Evolutionary conservation across 495 filamentous ascomycete genomes (phyloP), one percentile per base, ranked within the genome.

Genomic region (Lasiosphaeria hispida): DNA sequence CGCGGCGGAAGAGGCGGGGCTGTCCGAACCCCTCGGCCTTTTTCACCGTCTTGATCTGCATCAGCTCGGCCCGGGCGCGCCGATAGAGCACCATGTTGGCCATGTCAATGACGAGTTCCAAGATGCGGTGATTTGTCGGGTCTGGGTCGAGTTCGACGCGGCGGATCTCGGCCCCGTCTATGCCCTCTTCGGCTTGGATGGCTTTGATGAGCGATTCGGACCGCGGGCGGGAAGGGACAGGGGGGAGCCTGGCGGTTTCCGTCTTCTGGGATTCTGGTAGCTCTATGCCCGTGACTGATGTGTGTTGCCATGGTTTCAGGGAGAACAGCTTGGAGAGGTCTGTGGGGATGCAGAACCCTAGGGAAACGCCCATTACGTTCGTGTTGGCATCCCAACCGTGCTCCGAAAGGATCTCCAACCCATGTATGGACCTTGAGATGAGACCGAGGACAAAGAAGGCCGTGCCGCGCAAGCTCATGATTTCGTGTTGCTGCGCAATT

Each of bases 371-470:
- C 61, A 89, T 83, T 15, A 84, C 81, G 63, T 92, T 91, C 10
- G 91, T 86, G 55, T 91, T 92, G 39, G 91, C 89, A 68, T 96
- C 91, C 94, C 95, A 98, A 15, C 92, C 92, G 66, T 86, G 75
- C 59, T 92, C 87, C 17, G 85, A 83, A 17, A 98, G 75, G 44
- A 96, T 96, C 71, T 92, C 89, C 34, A 96, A 83, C 2, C 94
- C 94, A 68, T 97, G 94, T 36, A 90, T 83, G 55, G 92, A 97
- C 48, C 94, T 81, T 7, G 92, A 96, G 58, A 97, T 91, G 50
- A 98, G 77, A 0, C 94, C 94, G 1, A 98, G 75, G 9, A 96
- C 95, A 65, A 95, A 98, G 69, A 97, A 97, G 2, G 94, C 95
- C 4, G 94, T 97, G 37, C 95, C 94, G 62, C 95, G 84, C 71